Percentiles rank a stretch among this genome's conserved stretches.
phyloP scores from a whole-genome alignment of 306 rosid genomes.

The Prunus salicina region DNA sequence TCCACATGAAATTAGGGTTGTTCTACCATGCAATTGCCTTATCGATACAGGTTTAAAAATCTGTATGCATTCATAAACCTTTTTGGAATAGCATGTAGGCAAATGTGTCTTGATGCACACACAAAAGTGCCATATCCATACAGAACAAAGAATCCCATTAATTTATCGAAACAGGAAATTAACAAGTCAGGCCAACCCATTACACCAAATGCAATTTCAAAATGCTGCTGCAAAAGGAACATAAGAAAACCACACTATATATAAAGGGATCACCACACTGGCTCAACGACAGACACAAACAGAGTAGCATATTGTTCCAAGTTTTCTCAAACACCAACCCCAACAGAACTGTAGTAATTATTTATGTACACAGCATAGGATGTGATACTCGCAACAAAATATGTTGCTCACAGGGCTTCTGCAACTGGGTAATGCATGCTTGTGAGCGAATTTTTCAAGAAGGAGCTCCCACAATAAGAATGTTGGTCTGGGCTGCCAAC shows the following conservation, averaged over 20 bases:
- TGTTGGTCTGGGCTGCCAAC: constrained; percentile 44
- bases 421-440: constrained; percentile 59
- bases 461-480: constrained; percentile 50
- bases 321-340: neutral
- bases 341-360: constrained; percentile 7
- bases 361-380: constrained; percentile 34
- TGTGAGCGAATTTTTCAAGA: constrained; percentile 44
- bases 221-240: neutral
- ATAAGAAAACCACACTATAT: neutral
- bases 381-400: constrained; percentile 5
- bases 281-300: neutral
- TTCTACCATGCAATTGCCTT: neutral
- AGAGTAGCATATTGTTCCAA: neutral
- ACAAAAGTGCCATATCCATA: too few species aligned
- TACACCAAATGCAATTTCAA: neutral
- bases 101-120: neutral
- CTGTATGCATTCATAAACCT: neutral
- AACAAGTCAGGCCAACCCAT: neutral
- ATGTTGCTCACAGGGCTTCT: constrained; percentile 56
- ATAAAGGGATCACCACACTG: neutral
- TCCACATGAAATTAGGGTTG: neutral
- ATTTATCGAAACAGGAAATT: neutral
- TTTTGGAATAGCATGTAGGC: neutral
- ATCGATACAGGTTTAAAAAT: neutral
- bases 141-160: neutral